phyloP scores from a whole-genome alignment of 306 rosid genomes.

The Lathyrus oleraceus region DNA sequence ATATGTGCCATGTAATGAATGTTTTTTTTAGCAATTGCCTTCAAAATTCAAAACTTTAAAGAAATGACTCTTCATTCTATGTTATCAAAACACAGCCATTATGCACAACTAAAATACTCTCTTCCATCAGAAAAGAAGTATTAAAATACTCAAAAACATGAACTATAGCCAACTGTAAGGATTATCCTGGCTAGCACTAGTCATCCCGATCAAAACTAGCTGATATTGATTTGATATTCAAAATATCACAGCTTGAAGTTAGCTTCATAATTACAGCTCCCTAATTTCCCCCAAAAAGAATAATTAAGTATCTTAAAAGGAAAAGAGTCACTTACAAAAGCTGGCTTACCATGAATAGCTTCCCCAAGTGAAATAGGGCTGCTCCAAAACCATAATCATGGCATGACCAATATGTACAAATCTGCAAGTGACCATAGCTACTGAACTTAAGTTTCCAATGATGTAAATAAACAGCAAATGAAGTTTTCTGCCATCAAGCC shows the following conservation, averaged over 20 bases:
- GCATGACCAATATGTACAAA: slow-evolving; percentile 17
- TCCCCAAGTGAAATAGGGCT: not conserved
- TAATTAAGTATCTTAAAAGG: not conserved
- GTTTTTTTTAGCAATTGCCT: too few relatives aligned
- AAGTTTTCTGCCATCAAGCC: slow-evolving; percentile 11
- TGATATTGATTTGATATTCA: slow-evolving; percentile 3
- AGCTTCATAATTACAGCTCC: not conserved
- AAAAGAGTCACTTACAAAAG: slow-evolving; percentile 19
- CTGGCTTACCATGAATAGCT: slow-evolving; percentile 27
- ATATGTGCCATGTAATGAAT: too few relatives aligned
- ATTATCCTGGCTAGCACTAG: not conserved
- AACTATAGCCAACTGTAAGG: not conserved
- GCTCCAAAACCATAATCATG: slow-evolving; percentile 6
- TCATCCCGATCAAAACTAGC: not conserved
- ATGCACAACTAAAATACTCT: not conserved
- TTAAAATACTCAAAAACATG: not conserved
- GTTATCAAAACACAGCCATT: not conserved
- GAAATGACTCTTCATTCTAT: not conserved
- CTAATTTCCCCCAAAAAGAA: not conserved
- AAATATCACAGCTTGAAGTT: slow-evolving; percentile 2
- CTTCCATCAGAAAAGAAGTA: not conserved
- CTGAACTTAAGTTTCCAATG: slow-evolving; percentile 17
- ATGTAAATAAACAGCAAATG: not conserved
- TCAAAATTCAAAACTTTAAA: too few relatives aligned
- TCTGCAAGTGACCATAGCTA: slow-evolving; percentile 33